Percentiles rank a stretch among this genome's conserved stretches.
Conservation (phyloP, 2,329 filamentous ascomycete genomes). For the Colletotrichum limetticola region DNA sequence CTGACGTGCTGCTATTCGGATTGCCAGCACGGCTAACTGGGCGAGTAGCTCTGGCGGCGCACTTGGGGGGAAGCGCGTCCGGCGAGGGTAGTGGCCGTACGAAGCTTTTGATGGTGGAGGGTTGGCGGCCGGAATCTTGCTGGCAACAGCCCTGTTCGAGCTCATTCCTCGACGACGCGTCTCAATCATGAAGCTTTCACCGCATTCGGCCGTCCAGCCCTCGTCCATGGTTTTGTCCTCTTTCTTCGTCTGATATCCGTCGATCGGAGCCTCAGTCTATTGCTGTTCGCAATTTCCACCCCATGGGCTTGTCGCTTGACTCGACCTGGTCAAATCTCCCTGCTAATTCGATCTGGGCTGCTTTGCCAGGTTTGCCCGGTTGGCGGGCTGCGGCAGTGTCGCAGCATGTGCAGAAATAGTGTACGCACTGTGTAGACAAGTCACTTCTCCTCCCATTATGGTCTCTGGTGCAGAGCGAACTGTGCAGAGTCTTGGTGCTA, state of each 20-base stretch:
- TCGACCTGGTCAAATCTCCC: conserved; percentile 4
- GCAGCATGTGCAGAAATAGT: background rate
- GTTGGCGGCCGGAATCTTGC: background rate
- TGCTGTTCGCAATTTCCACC: conserved; percentile 1
- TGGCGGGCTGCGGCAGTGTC: background rate
- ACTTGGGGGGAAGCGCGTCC: background rate
- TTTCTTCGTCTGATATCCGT: conserved; percentile 8
- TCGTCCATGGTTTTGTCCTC: background rate
- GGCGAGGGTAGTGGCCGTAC: background rate
- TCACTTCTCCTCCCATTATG: conserved; percentile 5
- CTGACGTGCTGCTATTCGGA: background rate
- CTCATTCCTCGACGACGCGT: background rate
- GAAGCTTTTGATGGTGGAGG: background rate
- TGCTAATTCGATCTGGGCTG: background rate
- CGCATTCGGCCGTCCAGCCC: background rate
- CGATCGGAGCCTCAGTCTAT: background rate
- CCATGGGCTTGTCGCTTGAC: conserved; percentile 1
- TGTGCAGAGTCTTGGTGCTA: background rate
- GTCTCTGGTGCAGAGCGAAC: background rate
- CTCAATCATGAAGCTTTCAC: background rate
- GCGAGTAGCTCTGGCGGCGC: background rate
- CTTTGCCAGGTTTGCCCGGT: conserved; percentile 20
- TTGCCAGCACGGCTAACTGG: background rate
- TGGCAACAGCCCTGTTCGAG: background rate
- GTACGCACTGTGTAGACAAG: conserved; percentile 2